A percentile compares a stretch with the other conserved stretches of the same genome.
These are phyloP conservation scores for Hymenoscyphus infarciens DNA, from an alignment of 2,329 filamentous ascomycete species.

Conservation along the genomic window DNA sequence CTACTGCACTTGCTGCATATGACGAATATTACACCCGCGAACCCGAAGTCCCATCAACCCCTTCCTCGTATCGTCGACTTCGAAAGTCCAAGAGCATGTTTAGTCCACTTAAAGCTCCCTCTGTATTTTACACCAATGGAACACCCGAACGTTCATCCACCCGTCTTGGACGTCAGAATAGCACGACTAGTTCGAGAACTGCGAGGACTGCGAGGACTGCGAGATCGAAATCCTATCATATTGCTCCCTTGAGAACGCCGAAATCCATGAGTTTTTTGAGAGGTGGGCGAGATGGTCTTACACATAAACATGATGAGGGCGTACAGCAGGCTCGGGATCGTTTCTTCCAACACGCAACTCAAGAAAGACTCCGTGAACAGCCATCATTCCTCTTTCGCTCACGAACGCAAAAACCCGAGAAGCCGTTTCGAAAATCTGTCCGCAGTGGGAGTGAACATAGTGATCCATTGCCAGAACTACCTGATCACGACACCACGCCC, in stretches of 20 bases:
- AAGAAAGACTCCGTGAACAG: conserved; percentile 40
- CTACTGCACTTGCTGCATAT: conserved; percentile 38
- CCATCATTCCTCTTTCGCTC: conserved; percentile 45
- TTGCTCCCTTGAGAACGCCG: conserved; percentile 41
- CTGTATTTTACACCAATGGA: conserved; percentile 32
- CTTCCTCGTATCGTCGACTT: conserved; percentile 47
- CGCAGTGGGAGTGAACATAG: conserved; percentile 43
- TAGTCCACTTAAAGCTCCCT: conserved; percentile 30
- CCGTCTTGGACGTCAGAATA: conserved; percentile 13
- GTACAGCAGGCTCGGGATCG: conserved; percentile 39
- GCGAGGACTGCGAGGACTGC: conserved; percentile 23
- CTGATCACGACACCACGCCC: conserved; percentile 17
- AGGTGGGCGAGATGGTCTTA: conserved; percentile 29
- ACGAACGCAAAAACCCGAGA: conserved; percentile 32
- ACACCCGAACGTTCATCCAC: conserved; percentile 24
- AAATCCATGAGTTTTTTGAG: conserved; percentile 55
- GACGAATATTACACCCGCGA: conserved; percentile 46
- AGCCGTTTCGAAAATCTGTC: conserved; percentile 47
- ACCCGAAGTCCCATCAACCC: conserved; percentile 46
- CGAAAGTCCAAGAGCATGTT: conserved; percentile 56
- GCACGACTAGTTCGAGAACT: conserved; percentile 18
- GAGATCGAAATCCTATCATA: conserved; percentile 27
- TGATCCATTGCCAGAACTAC: conserved; percentile 34
- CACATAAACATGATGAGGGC: conserved; percentile 36
- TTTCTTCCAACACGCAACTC: conserved; percentile 37